Evolutionary conservation across 768 basidiomycete genomes (phyloP).

Genomic region (Termitomyces sp.): DNA sequence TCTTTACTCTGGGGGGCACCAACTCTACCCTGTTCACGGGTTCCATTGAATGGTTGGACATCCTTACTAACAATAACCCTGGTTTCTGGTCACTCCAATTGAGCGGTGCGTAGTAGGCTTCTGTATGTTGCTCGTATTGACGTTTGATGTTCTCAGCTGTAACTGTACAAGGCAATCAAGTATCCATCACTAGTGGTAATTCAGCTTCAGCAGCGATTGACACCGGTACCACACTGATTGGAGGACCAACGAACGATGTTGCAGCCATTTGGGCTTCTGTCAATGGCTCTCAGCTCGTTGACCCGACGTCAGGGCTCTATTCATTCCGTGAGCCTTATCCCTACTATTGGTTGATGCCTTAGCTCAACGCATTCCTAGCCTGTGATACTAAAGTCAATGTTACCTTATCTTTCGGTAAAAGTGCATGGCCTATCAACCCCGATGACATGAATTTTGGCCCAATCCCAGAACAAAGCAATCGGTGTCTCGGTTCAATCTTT

Average conservation of each 20-base stretch:
- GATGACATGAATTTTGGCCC: constrained; percentile 78
- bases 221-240: constrained; percentile 92
- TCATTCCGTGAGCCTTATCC: constrained; percentile 57
- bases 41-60: constrained; percentile 60
- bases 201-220: constrained; percentile 75
- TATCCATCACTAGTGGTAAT: constrained; percentile 36
- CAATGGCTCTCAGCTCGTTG: constrained; percentile 42
- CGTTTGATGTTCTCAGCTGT: constrained; percentile 34
- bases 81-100: constrained; percentile 63
- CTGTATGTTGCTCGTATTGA: neutral
- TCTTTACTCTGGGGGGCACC: constrained; percentile 68
- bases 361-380: constrained; percentile 36
- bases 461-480: constrained; percentile 23
- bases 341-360: neutral
- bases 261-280: constrained; percentile 60
- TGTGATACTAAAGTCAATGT: constrained; percentile 53
- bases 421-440: constrained; percentile 67
- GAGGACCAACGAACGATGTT: constrained; percentile 65
- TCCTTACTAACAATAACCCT: constrained; percentile 29
- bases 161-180: constrained; percentile 48
- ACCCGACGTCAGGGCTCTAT: constrained; percentile 59
- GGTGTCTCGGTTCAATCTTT: constrained; percentile 66
- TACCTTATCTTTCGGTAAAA: constrained; percentile 72
- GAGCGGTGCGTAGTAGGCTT: constrained; percentile 30
- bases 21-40: constrained; percentile 58